Conservation (phyloP, 345 rosid species). For the Moricandia moricandioides region DNA sequence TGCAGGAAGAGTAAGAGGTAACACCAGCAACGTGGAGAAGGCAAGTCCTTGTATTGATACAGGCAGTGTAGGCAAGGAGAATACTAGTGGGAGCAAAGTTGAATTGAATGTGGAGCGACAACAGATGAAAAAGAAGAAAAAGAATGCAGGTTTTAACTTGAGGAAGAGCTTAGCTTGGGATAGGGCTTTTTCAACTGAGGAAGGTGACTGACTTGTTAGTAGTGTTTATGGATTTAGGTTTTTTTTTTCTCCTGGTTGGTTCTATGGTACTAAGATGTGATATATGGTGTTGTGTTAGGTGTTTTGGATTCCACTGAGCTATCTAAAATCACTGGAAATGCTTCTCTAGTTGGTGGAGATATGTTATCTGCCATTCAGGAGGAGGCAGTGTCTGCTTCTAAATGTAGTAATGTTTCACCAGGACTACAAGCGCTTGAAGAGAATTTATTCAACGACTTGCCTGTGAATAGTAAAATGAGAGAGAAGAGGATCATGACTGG, state of each 20-base stretch:
- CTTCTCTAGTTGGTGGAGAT: constrained; percentile 42
- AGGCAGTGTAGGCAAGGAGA: constrained; percentile 50
- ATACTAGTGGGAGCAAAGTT: constrained; percentile 40
- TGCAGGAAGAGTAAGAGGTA: constrained; percentile 34
- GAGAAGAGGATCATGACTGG: constrained; percentile 35
- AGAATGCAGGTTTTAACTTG: constrained; percentile 68
- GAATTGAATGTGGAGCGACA: constrained; percentile 69
- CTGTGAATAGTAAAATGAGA: constrained; percentile 36
- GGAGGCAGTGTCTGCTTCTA: constrained; percentile 42
- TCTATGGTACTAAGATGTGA: constrained; percentile 12
- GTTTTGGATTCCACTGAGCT: constrained; percentile 67
- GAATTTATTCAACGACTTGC: constrained; percentile 49
- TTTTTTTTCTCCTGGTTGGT: constrained; percentile 15
- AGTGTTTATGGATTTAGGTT: not conserved
- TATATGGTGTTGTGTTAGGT: constrained; percentile 41
- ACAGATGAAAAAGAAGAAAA: constrained; percentile 87
- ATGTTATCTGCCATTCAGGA: constrained; percentile 56
- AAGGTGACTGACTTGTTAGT: constrained; percentile 47
- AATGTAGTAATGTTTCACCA: constrained; percentile 34
- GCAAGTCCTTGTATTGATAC: constrained; percentile 15
- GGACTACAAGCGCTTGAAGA: constrained; percentile 47
- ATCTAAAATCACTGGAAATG: constrained; percentile 60
- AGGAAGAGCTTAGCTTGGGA: constrained; percentile 95
- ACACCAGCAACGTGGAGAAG: constrained; percentile 16
- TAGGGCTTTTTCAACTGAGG: constrained; percentile 83